phyloP scores from a whole-genome alignment of 176 grass and related monocot species.

The Carex cristatella region DNA sequence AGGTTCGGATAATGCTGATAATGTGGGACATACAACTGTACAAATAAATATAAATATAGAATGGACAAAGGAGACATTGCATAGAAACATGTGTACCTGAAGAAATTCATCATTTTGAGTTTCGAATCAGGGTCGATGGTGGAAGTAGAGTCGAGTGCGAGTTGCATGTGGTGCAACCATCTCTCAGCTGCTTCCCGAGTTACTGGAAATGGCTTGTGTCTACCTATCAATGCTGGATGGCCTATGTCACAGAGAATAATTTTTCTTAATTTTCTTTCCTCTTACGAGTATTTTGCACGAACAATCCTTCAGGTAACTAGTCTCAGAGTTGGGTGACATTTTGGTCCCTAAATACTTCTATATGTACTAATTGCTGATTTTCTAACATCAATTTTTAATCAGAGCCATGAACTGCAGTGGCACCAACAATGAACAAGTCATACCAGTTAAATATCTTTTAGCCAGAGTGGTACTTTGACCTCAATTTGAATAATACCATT shows the following conservation, averaged over 20 bases:
- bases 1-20: not conserved
- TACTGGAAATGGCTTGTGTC: slow-evolving; percentile 70
- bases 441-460: not conserved
- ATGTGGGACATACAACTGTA: not conserved
- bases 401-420: not conserved
- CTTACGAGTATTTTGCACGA: not conserved
- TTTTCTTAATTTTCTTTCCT: not conserved
- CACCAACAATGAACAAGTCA: not conserved
- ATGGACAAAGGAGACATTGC: not conserved
- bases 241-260: slow-evolving; percentile 33
- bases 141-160: slow-evolving; percentile 52
- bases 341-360: not conserved
- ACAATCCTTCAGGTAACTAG: not conserved
- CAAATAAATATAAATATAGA: not conserved
- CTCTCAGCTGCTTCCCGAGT: slow-evolving; percentile 83
- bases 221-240: slow-evolving; percentile 83
- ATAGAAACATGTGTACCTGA: slow-evolving; percentile 38
- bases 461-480: not conserved
- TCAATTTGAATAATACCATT: not conserved
- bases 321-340: not conserved
- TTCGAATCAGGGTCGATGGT: slow-evolving; percentile 68
- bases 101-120: slow-evolving; percentile 89
- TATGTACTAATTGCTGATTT: not conserved
- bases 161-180: slow-evolving; percentile 93
- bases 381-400: not conserved